phyloP scores from a whole-genome alignment of 2,329 filamentous ascomycete genomes.

The Clonostachys byssicola region DNA sequence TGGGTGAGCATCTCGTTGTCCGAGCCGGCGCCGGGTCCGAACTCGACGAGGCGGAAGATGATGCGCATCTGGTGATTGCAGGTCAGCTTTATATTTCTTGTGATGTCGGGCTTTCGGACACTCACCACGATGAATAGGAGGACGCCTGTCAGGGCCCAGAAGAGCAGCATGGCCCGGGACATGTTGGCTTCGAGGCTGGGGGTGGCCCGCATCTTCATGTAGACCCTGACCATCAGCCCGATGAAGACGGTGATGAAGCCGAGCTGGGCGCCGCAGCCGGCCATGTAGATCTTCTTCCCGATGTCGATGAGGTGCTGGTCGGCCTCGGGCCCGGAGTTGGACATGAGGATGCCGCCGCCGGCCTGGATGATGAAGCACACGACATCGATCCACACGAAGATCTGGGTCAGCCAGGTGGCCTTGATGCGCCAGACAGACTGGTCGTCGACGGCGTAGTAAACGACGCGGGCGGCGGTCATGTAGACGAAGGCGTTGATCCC shows the following conservation, averaged over 20 bases:
- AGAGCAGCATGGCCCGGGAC: slow-evolving; percentile 13
- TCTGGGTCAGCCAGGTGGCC: slow-evolving; percentile 29
- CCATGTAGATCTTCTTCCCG: slow-evolving; percentile 32
- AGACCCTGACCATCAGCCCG: slow-evolving; percentile 17
- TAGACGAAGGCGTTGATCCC: slow-evolving; percentile 39
- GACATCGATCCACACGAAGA: slow-evolving; percentile 44
- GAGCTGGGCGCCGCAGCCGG: slow-evolving; percentile 28
- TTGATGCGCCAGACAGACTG: slow-evolving; percentile 26
- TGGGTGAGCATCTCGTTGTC: slow-evolving; percentile 40
- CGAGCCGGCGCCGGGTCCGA: slow-evolving; percentile 34
- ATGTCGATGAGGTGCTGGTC: slow-evolving; percentile 14
- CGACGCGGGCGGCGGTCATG: slow-evolving; percentile 34
- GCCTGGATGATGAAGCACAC: slow-evolving; percentile 40
- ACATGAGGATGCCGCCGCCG: slow-evolving; percentile 28
- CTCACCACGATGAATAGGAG: slow-evolving; percentile 28
- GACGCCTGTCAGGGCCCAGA: slow-evolving; percentile 19
- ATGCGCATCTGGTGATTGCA: slow-evolving; percentile 40
- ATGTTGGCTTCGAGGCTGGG: slow-evolving; percentile 6
- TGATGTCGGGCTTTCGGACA: neutral
- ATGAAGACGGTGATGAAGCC: slow-evolving; percentile 30
- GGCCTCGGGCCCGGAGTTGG: slow-evolving; percentile 10
- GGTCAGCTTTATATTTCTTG: slow-evolving; percentile 1
- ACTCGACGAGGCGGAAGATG: slow-evolving; percentile 57
- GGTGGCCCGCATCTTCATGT: neutral
- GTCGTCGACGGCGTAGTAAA: slow-evolving; percentile 30